phyloP scores from a whole-genome alignment of 2,329 filamentous ascomycete genomes.

The Talaromyces sp. region DNA sequence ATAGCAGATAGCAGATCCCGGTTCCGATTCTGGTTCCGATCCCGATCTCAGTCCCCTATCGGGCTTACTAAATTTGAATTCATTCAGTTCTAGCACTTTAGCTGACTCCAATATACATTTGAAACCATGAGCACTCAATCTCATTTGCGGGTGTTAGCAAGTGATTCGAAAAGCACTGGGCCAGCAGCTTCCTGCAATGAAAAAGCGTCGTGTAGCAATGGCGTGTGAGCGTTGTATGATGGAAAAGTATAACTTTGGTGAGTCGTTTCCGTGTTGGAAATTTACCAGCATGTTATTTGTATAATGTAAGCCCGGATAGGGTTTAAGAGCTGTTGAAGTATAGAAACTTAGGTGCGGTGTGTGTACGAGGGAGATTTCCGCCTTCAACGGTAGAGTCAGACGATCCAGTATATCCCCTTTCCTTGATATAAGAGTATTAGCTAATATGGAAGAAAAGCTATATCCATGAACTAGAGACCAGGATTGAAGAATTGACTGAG shows the following conservation, averaged over 20 bases:
- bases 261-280: constrained; percentile 43
- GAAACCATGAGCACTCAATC: not conserved
- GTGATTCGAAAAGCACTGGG: not conserved
- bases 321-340: not conserved
- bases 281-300: constrained; percentile 38
- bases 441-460: constrained; percentile 24
- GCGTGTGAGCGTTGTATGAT: constrained; percentile 47
- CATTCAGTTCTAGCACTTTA: not conserved
- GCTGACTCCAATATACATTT: not conserved
- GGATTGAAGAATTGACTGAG: constrained; percentile 29
- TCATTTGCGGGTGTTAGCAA: not conserved
- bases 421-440: not conserved
- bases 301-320: no score
- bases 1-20: no score
- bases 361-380: not conserved
- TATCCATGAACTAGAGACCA: constrained; percentile 36
- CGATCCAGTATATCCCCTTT: not conserved
- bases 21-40: no score
- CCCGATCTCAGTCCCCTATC: not conserved
- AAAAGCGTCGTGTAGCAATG: constrained; percentile 44
- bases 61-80: no score
- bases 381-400: not conserved
- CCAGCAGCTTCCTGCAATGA: constrained; percentile 17
- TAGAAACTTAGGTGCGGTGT: not conserved
- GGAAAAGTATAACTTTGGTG: constrained; percentile 51